A percentile compares a stretch with the other conserved stretches of the same genome.
These are phyloP conservation scores for Cynanchum wilfordii DNA, from an alignment of 257 asterid species.

Conservation along the genomic window DNA sequence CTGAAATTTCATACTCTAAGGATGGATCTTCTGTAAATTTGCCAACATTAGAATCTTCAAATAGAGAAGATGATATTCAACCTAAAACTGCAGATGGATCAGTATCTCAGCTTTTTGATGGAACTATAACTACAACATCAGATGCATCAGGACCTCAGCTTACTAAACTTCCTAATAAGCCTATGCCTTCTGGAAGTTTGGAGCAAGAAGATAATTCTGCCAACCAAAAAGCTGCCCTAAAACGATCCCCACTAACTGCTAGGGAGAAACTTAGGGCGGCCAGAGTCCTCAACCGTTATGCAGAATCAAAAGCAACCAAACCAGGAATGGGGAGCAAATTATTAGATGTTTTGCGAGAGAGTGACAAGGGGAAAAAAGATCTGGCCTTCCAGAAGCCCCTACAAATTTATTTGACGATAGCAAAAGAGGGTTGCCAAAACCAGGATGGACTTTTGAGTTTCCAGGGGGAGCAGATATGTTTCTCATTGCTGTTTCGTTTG, in stretches of 20 bases:
- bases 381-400: slow-evolving; percentile 88
- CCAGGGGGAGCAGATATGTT: slow-evolving; percentile 68
- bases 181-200: slow-evolving; percentile 22
- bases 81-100: slow-evolving; percentile 2
- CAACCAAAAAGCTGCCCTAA: slow-evolving; percentile 33
- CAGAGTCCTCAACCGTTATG: slow-evolving; percentile 79
- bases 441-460: slow-evolving; percentile 60
- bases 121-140: slow-evolving; percentile 6
- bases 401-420: slow-evolving; percentile 67
- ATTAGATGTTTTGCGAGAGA: slow-evolving; percentile 60
- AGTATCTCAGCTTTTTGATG: slow-evolving; percentile 7
- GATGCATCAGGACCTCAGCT: slow-evolving; percentile 17
- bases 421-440: slow-evolving; percentile 73
- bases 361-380: slow-evolving; percentile 71
- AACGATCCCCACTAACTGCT: slow-evolving; percentile 69
- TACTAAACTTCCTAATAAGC: slow-evolving; percentile 20
- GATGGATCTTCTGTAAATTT: slow-evolving; percentile 20
- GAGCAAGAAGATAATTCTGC: slow-evolving; percentile 29
- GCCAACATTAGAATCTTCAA: slow-evolving; percentile 19
- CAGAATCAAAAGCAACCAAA: slow-evolving; percentile 60
- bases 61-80: slow-evolving; percentile 19
- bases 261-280: slow-evolving; percentile 95
- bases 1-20: slow-evolving; percentile 24
- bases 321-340: slow-evolving; percentile 63
- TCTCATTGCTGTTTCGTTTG: slow-evolving; percentile 55